Percentiles rank a stretch among this genome's conserved stretches.
These are phyloP conservation scores for Erysiphe neolycopersici DNA, from an alignment of 2,329 filamentous ascomycete species.

Conservation along the genomic window DNA sequence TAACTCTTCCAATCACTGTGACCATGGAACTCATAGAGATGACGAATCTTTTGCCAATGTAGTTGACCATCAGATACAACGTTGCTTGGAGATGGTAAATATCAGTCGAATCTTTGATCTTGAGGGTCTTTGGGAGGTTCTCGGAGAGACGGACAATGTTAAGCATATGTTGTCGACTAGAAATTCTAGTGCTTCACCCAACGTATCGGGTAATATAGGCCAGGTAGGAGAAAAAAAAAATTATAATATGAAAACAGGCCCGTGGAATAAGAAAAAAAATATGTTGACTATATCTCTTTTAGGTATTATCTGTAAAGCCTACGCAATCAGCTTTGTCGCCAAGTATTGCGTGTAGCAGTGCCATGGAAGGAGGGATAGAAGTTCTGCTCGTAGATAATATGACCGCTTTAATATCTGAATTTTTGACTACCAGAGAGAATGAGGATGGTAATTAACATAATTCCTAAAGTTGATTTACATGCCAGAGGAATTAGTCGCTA, in stretches of 20 bases:
- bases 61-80: constrained; percentile 5
- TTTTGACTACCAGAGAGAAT: constrained; percentile 21
- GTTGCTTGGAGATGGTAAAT: constrained; percentile 21
- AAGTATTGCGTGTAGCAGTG: too few species aligned
- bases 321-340: too few species aligned
- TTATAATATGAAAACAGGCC: too few species aligned
- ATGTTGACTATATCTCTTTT: too few species aligned
- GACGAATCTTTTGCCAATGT: neutral
- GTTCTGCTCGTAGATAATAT: constrained; percentile 29
- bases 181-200: too few species aligned
- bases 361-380: constrained; percentile 9
- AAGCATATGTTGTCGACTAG: too few species aligned
- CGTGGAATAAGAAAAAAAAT: too few species aligned
- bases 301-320: too few species aligned
- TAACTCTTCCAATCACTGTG: neutral
- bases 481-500: neutral
- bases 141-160: constrained; percentile 19
- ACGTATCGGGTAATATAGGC: too few species aligned
- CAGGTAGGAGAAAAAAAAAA: too few species aligned
- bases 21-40: neutral
- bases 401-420: constrained; percentile 21
- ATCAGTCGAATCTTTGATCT: constrained; percentile 31
- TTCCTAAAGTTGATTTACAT: neutral
- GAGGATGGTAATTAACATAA: constrained; percentile 14
- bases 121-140: constrained; percentile 28